Percentiles rank a stretch among this genome's conserved stretches.
phyloP scores from a whole-genome alignment of 176 grass and related monocot genomes.

The Zea luxurians region DNA sequence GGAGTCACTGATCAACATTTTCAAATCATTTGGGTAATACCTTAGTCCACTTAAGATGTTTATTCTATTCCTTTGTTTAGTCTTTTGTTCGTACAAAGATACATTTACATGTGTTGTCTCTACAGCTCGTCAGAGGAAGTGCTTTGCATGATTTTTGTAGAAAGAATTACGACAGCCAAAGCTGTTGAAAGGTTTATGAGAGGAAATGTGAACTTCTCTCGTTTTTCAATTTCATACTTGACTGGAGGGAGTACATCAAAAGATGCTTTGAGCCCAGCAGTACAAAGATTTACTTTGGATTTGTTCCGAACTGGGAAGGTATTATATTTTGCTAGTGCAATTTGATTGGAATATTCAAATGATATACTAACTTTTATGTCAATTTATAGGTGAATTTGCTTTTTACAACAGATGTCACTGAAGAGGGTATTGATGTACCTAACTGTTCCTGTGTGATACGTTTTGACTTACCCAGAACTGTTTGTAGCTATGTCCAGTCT shows the following conservation, averaged over 20 bases:
- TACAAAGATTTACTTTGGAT: constrained; percentile 71
- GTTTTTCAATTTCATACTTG: constrained; percentile 78
- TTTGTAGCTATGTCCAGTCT: constrained; percentile 89
- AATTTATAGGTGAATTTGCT: constrained; percentile 78
- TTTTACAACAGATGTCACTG: constrained; percentile 95
- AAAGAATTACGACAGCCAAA: constrained; percentile 93
- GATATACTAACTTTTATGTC: constrained; percentile 21
- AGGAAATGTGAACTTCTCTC: constrained; percentile 69
- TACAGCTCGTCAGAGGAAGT: constrained; percentile 67
- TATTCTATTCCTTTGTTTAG: neutral
- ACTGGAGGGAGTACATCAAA: constrained; percentile 79
- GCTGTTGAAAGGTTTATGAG: constrained; percentile 73
- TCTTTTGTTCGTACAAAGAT: constrained; percentile 7
- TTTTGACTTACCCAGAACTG: constrained; percentile 89
- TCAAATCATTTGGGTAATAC: constrained; percentile 76
- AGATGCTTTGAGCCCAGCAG: constrained; percentile 70
- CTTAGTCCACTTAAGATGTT: constrained; percentile 34
- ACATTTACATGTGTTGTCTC: constrained; percentile 25
- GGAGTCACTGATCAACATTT: constrained; percentile 70
- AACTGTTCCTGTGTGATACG: constrained; percentile 93
- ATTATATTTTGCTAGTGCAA: constrained; percentile 22
- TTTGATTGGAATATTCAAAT: constrained; percentile 23
- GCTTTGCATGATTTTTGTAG: constrained; percentile 89
- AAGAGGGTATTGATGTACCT: constrained; percentile 87
- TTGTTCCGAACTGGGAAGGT: constrained; percentile 83